Evolutionary conservation across 805 yeast genomes (phyloP).

Genomic region (Wickerhamomyces queroliae): DNA sequence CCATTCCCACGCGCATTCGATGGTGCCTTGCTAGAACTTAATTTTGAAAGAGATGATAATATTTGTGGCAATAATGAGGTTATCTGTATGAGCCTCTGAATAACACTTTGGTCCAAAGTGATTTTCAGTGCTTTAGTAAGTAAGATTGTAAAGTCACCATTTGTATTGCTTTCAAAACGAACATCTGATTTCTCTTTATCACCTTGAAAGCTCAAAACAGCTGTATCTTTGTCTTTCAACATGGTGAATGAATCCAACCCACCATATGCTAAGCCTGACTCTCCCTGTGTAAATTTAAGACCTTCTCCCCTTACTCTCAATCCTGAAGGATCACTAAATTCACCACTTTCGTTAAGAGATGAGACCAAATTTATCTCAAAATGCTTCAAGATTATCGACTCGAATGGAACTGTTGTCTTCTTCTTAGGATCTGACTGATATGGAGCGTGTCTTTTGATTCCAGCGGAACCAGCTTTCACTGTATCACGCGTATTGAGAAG

Average conservation of each 20-base stretch:
- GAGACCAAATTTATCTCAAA: conserved; percentile 41
- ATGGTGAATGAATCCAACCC: conserved; percentile 34
- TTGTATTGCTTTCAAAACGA: conserved; percentile 41
- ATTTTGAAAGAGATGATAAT: conserved; percentile 13
- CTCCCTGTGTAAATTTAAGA: conserved; percentile 37
- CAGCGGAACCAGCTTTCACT: too few relatives aligned
- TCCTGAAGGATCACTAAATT: conserved; percentile 31
- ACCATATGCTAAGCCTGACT: conserved; percentile 39
- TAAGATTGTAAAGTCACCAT: conserved; percentile 33
- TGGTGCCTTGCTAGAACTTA: conserved; percentile 5
- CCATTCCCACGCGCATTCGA: conserved; percentile 2
- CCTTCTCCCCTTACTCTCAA: conserved; percentile 23
- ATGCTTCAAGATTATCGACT: conserved; percentile 30
- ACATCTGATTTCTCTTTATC: conserved; percentile 38
- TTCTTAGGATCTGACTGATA: too few relatives aligned
- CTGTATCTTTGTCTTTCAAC: conserved; percentile 16
- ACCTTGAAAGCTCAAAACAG: conserved; percentile 23
- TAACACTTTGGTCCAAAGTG: conserved; percentile 8
- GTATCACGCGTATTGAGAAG: background rate
- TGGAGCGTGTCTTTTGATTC: too few relatives aligned
- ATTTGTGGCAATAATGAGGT: conserved; percentile 22
- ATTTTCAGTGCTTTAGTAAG: conserved; percentile 35
- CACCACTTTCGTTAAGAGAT: conserved; percentile 35
- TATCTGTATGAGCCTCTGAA: conserved; percentile 26
- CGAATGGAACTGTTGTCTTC: conserved; percentile 23